Percentiles rank a stretch among this genome's conserved stretches.
Conservation (phyloP, 768 basidiomycete species). For the Mycena galopus region DNA sequence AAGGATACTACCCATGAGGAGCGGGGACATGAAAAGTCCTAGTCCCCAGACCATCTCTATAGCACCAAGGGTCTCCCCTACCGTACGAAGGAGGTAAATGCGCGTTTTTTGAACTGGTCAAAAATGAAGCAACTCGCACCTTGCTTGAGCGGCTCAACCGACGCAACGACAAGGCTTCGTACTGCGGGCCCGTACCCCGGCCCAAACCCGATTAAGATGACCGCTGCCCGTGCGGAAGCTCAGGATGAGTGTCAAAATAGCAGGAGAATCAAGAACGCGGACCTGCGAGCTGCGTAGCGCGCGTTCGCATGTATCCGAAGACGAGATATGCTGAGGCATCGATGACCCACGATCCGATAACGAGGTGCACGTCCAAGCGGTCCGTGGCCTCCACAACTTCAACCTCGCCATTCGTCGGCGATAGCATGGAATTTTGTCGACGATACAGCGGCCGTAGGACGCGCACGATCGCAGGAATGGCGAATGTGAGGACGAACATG, state of each 20-base stretch:
- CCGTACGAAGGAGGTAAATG: not conserved
- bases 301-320: slow-evolving; percentile 29
- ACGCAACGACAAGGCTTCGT: slow-evolving; percentile 29
- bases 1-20: slow-evolving; percentile 29
- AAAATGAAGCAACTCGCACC: not conserved
- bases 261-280: not conserved
- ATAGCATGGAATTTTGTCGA: not conserved
- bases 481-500: slow-evolving; percentile 35
- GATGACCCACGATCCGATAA: slow-evolving; percentile 38
- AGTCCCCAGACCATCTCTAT: slow-evolving; percentile 21
- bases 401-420: not conserved
- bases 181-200: slow-evolving; percentile 15
- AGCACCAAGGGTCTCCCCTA: slow-evolving; percentile 24
- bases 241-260: not conserved
- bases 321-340: slow-evolving; percentile 28
- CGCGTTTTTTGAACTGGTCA: not conserved
- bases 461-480: slow-evolving; percentile 41
- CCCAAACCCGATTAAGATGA: slow-evolving; percentile 19
- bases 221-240: not conserved
- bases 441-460: slow-evolving; percentile 44
- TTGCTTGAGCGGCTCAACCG: slow-evolving; percentile 26
- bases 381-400: slow-evolving; percentile 36
- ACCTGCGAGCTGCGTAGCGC: slow-evolving; percentile 28
- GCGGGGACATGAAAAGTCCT: slow-evolving; percentile 13
- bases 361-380: slow-evolving; percentile 45